Evolutionary conservation across 208 protist genomes (phyloP).

Genomic region (Acanthamoeba culbertsoni): DNA sequence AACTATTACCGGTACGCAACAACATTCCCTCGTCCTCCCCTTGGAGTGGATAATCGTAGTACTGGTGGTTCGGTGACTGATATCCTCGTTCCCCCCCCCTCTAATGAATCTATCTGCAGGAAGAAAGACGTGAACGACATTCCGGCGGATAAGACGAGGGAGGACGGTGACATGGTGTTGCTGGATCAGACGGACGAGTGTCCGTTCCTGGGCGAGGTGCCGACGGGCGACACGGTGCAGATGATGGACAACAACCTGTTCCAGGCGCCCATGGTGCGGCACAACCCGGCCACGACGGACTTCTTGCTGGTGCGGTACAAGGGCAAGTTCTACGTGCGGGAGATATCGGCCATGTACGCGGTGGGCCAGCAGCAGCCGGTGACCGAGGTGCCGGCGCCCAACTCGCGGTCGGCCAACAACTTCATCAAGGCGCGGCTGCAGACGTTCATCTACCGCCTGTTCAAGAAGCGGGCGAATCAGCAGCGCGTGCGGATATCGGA

Average conservation of each 20-base stretch:
- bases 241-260: conserved; percentile 71
- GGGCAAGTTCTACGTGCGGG: conserved; percentile 15
- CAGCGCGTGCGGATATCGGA: conserved; percentile 64
- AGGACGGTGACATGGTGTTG: conserved; percentile 58
- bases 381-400: conserved; percentile 44
- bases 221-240: conserved; percentile 54
- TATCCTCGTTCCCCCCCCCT: too few relatives aligned
- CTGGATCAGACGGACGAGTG: conserved; percentile 64
- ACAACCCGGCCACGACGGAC: conserved; percentile 64
- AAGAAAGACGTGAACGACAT: conserved; percentile 55
- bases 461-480: conserved; percentile 63
- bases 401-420: conserved; percentile 56
- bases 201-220: conserved; percentile 70
- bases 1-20: conserved; percentile 68
- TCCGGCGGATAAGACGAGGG: background rate
- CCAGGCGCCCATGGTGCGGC: conserved; percentile 58
- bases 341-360: conserved; percentile 54
- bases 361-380: conserved; percentile 56
- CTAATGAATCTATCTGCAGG: background rate
- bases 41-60: too few relatives aligned
- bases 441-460: conserved; percentile 70
- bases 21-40: too few relatives aligned
- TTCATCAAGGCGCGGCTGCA: conserved; percentile 69
- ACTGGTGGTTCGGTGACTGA: too few relatives aligned
- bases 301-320: conserved; percentile 67